These are phyloP conservation scores for Lantana camara DNA, from an alignment of 257 asterid species.

Conservation along the genomic window DNA sequence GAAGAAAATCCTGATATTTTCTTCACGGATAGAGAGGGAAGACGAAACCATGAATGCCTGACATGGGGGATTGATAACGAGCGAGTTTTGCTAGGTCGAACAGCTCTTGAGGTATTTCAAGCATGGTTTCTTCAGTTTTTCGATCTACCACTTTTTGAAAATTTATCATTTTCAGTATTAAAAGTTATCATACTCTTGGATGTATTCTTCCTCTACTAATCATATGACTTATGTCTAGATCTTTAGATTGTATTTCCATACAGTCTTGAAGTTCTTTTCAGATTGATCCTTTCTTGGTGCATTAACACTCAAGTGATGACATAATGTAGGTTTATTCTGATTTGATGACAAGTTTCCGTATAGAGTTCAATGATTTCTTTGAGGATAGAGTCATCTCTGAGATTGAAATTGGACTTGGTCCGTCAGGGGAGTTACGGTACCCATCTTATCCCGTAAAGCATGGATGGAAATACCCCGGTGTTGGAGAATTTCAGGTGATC, in stretches of 20 bases:
- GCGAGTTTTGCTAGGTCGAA: constrained; percentile 69
- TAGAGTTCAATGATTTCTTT: constrained; percentile 78
- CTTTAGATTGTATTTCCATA: not conserved
- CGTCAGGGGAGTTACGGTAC: constrained; percentile 81
- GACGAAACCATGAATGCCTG: constrained; percentile 69
- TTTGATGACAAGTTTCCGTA: constrained; percentile 81
- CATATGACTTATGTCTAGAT: not conserved
- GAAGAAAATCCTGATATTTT: constrained; percentile 61
- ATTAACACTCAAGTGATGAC: constrained; percentile 17
- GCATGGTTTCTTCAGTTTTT: no score
- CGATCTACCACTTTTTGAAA: no score
- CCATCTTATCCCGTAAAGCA: constrained; percentile 79
- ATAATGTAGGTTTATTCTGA: constrained; percentile 69
- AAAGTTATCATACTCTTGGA: no score
- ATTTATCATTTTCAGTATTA: no score
- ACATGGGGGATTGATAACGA: constrained; percentile 83
- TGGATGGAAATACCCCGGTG: constrained; percentile 84
- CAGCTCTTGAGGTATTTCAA: constrained; percentile 63
- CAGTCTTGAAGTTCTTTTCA: not conserved
- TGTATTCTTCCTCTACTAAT: not conserved
- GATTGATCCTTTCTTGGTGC: not conserved
- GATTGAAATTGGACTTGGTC: constrained; percentile 86
- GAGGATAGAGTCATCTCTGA: constrained; percentile 58
- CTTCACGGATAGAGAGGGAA: constrained; percentile 65
- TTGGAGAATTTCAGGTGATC: constrained; percentile 84